Base-by-base conservation (phyloP, 106 monocot species). In the Hemerocallis citrina region DNA sequence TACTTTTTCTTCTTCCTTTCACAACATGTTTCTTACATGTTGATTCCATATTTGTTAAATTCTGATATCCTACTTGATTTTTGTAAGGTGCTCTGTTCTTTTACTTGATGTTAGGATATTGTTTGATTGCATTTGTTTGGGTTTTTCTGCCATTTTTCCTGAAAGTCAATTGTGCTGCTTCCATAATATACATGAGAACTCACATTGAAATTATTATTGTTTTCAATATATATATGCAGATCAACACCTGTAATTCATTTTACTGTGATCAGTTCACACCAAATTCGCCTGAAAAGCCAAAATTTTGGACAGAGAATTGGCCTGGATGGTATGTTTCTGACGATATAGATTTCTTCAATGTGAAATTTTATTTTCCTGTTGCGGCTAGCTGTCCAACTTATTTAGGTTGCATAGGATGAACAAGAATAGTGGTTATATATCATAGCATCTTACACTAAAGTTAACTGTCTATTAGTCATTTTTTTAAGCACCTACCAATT, bases 291-390 rank as follows among this genome's bases (percentile, higher is more conserved):
- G 75, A 66, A 65, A 95, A 95, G 68, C 95, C 95, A 67, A 95
- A 90, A 66, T 42, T 95, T 54, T 95, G 95, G 95, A 95, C 95
- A 38, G 95, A 95, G 56, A 90, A 95, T 68, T 95, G 95, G 95
- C 86, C 95, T 66, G 95, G 95, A 61, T 90, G 95, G 95, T 95
- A 85, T 76, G 55, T 29, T 38, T 14, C 3, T 39, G 44, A 41
- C 19, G 33, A 15, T 8, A 42, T 32, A 19, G 9, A 41, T 2
- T 7, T 52, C 54, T 42, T 57, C 28, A 35, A 16, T 6, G 6
- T 35, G 41, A 45, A 50, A 15, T 34, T 13, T 16, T 65, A 34
- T 42, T 14, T 55, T 43, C 48, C 27, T 41, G 36, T 8, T 44
- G 17, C 7, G 40, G 51, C 7, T 13, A 54, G 4, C 22, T 32